Evolutionary conservation across 495 filamentous ascomycete genomes (phyloP), one percentile per base, ranked within the genome.

Genomic region (Podospora australis): DNA sequence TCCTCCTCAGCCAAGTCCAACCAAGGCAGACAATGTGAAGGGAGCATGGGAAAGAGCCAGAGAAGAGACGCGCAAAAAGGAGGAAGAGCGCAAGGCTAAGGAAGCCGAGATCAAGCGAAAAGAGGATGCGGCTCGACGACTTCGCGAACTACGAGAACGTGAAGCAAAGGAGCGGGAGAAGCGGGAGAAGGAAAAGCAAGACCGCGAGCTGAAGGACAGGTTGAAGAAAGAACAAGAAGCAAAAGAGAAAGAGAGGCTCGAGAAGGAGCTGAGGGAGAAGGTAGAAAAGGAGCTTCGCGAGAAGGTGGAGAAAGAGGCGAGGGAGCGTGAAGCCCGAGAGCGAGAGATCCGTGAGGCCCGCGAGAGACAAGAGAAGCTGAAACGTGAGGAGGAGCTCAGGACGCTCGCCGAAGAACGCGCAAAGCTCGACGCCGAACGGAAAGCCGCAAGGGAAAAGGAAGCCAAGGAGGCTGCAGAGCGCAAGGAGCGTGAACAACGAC

Each of bases 21-120:
- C 52, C 16, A 62, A 52, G 40, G 20, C 49, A 17, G 52, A 62
- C 8, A 56, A 63, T 39, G 66, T 58, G 19, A 78, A 71, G 48
- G 75, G 71, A 7, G 74, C 75, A 7, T 86, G 83, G 82, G 82
- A 88, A 55, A 84, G 75, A 51, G 86, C 81, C 2, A 70, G 79
- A 45, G 84, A 89, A 59, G 87, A 90, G 53, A 80, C 78, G 38
- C 67, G 74, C 26, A 72, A 71, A 39, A 72, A 73, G 39, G 80
- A 81, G 48, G 81, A 84, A 46, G 80, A 81, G 54, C 70, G 74
- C 10, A 83, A 82, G 45, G 65, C 63, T 2, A 70, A 59, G 48
- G 75, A 78, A 42, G 72, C 67, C 8, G 71, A 74, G 36, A 55
- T 60, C 32, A 74, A 72, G 49, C 60, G 61, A 41, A 73, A 70